Conservation (phyloP, 495 filamentous ascomycete species). For the Corynascus novoguineensis region DNA sequence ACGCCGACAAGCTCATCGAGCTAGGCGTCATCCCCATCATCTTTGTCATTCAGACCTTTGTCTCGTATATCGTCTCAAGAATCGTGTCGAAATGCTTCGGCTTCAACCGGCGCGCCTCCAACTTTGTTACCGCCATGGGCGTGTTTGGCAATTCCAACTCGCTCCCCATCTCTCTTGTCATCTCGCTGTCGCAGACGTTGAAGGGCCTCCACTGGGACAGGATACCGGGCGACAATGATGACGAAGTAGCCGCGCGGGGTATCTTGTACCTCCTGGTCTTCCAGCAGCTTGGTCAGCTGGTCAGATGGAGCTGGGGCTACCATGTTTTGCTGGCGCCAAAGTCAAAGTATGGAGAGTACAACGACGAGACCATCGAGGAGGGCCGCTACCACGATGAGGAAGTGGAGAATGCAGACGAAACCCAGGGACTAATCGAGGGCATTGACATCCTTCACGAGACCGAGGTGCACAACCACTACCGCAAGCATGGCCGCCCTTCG, state of each 20-base stretch:
- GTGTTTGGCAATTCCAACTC: slow-evolving; percentile 99
- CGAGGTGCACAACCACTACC: too few species aligned
- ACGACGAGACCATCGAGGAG: slow-evolving; percentile 54
- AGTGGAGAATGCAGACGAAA: slow-evolving; percentile 26
- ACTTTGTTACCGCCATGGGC: slow-evolving; percentile 95
- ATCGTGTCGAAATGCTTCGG: slow-evolving; percentile 65
- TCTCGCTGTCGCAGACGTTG: slow-evolving; percentile 87
- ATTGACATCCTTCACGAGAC: slow-evolving; percentile 31
- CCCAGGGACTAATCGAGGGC: slow-evolving; percentile 24
- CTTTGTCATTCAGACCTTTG: slow-evolving; percentile 76
- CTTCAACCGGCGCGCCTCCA: slow-evolving; percentile 75
- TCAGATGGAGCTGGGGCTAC: slow-evolving; percentile 98
- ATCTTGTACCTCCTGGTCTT: slow-evolving; percentile 96
- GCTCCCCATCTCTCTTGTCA: slow-evolving; percentile 90
- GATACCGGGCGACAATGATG: slow-evolving; percentile 85
- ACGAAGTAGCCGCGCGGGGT: slow-evolving; percentile 87
- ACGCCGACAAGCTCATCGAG: slow-evolving; percentile 79
- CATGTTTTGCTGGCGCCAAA: slow-evolving; percentile 82
- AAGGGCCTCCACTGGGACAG: slow-evolving; percentile 89
- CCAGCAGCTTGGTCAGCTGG: slow-evolving; percentile 91
- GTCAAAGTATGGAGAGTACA: slow-evolving; percentile 59
- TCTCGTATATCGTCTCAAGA: slow-evolving; percentile 73
- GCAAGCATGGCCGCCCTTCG: slow-evolving; percentile 6
- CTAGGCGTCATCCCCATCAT: slow-evolving; percentile 91
- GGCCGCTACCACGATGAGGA: slow-evolving; percentile 65